These are phyloP conservation scores for Neospermospora avenae DNA, from an alignment of 2,329 filamentous ascomycete species.

Conservation along the genomic window DNA sequence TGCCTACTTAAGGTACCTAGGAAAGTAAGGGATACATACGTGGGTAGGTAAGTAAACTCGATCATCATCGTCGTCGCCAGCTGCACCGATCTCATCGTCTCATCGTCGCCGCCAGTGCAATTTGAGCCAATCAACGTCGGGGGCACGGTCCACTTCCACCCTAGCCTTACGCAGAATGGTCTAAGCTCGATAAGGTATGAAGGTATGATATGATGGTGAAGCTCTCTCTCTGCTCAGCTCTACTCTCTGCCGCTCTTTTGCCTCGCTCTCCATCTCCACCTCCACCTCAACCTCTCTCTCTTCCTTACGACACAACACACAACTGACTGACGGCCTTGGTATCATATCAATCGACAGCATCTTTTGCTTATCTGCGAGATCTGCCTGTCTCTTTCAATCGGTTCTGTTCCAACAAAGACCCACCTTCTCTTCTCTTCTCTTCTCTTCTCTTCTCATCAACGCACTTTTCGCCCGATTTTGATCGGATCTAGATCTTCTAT, in stretches of 20 bases:
- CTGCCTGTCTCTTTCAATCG: slow-evolving; percentile 8
- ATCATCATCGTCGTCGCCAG: background rate
- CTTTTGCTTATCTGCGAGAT: slow-evolving; percentile 12
- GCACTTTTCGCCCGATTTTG: slow-evolving; percentile 24
- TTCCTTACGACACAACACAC: slow-evolving; percentile 2
- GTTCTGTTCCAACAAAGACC: slow-evolving; percentile 9
- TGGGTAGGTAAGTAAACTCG: background rate
- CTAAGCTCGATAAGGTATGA: slow-evolving; percentile 7
- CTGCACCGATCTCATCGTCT: background rate
- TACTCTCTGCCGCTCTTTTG: background rate
- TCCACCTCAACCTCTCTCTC: background rate
- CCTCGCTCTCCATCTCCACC: slow-evolving; percentile 5
- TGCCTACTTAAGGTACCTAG: no score
- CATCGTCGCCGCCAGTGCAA: background rate
- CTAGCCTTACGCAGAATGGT: slow-evolving; percentile 6
- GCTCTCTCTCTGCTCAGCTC: slow-evolving; percentile 3
- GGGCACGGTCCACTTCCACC: background rate
- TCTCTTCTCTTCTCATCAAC: slow-evolving; percentile 6
- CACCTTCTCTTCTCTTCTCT: slow-evolving; percentile 5
- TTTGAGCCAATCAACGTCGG: slow-evolving; percentile 4
- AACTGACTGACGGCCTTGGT: no score
- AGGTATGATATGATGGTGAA: background rate
- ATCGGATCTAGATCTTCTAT: slow-evolving; percentile 27
- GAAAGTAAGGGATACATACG: background rate
- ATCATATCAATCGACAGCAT: background rate